Evolutionary conservation across 139 green algal genomes (phyloP).

Genomic region (Mychonastes homosphaera): DNA sequence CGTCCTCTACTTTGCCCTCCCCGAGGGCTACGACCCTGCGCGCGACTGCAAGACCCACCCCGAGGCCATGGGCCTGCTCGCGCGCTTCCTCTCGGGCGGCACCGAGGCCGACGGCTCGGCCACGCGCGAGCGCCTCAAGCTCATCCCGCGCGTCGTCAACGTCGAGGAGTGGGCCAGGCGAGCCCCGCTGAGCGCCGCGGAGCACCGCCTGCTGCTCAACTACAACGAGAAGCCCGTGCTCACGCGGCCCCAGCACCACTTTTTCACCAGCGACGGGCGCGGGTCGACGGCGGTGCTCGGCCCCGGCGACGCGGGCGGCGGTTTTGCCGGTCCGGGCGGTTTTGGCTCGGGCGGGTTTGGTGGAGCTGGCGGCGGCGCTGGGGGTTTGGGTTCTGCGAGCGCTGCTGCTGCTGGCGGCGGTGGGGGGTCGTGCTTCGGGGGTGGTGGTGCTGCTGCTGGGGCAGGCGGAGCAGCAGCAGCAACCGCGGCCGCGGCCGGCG

Average conservation of each 20-base stretch:
- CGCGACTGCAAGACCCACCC: neutral
- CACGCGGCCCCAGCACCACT: slow-evolving; percentile 72
- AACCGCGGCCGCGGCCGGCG: neutral
- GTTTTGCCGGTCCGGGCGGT: too few species aligned
- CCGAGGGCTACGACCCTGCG: slow-evolving; percentile 10
- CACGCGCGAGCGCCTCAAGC: slow-evolving; percentile 69
- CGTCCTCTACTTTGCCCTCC: slow-evolving; percentile 68
- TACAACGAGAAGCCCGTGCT: slow-evolving; percentile 88
- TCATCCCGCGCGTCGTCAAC: slow-evolving; percentile 71
- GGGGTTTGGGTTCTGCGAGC: too few species aligned
- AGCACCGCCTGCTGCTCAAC: slow-evolving; percentile 53
- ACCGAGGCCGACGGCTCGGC: slow-evolving; percentile 48
- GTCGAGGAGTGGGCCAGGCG: slow-evolving; percentile 60
- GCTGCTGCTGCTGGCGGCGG: too few species aligned
- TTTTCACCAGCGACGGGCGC: too few species aligned
- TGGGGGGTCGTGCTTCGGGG: too few species aligned
- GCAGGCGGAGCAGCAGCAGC: too few species aligned
- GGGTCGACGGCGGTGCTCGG: too few species aligned
- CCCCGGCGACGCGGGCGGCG: too few species aligned
- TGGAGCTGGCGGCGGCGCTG: too few species aligned
- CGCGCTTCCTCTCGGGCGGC: slow-evolving; percentile 58
- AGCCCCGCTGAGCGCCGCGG: slow-evolving; percentile 48
- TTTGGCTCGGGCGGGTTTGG: too few species aligned
- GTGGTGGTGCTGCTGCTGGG: too few species aligned
- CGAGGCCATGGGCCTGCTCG: slow-evolving; percentile 54